phyloP scores from a whole-genome alignment of 257 asterid species.

The Jacaranda mimosifolia region DNA sequence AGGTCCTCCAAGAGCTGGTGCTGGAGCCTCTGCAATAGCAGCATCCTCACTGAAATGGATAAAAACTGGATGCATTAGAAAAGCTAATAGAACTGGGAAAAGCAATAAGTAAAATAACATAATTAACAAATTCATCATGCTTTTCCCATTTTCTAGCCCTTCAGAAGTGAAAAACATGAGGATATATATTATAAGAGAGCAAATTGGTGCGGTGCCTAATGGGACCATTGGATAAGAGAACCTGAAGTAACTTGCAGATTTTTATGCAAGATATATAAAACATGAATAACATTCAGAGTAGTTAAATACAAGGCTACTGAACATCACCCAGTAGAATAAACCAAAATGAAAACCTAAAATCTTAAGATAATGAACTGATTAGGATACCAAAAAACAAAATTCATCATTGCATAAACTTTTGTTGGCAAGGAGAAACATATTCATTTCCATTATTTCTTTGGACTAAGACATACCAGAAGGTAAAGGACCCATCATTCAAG shows the following conservation, averaged over 20 bases:
- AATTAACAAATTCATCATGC: background rate
- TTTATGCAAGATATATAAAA: background rate
- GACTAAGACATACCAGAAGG: background rate
- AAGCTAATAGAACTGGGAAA: background rate
- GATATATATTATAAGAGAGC: background rate
- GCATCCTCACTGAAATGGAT: slow-evolving; percentile 50
- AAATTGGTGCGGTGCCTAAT: background rate
- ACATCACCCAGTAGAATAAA: background rate
- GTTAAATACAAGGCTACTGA: background rate
- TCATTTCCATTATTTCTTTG: background rate
- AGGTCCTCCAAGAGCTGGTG: slow-evolving; percentile 65
- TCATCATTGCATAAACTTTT: background rate
- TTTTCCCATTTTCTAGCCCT: background rate
- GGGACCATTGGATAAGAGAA: background rate
- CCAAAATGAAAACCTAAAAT: background rate
- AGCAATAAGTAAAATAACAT: background rate
- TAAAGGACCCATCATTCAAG: background rate
- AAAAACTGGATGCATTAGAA: background rate
- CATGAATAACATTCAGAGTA: background rate
- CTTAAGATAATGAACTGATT: background rate
- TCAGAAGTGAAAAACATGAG: background rate
- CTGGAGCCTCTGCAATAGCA: slow-evolving; percentile 48
- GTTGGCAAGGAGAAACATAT: background rate
- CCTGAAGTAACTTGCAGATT: background rate
- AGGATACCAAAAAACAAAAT: background rate